These are phyloP conservation scores for Erythrophleum ivorense DNA, from an alignment of 331 rosid genomes.

Conservation along the genomic window DNA sequence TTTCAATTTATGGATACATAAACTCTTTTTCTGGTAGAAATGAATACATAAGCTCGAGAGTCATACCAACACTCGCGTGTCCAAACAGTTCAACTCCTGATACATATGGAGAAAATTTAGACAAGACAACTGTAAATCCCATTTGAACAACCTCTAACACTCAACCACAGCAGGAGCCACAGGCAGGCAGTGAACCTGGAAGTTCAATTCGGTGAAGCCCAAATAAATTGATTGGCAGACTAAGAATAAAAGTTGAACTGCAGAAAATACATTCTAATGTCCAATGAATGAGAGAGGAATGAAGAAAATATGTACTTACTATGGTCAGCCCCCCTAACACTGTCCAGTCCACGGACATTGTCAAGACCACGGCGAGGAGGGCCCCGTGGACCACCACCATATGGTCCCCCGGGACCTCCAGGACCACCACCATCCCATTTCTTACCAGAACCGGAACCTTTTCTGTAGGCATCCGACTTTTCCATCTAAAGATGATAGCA, in stretches of 20 bases:
- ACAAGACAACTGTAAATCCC: slow-evolving; percentile 9
- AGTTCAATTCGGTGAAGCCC: slow-evolving; percentile 33
- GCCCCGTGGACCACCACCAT: slow-evolving; percentile 86
- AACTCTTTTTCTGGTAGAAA: background rate
- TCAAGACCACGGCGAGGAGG: slow-evolving; percentile 93
- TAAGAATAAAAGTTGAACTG: background rate
- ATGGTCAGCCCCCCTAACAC: slow-evolving; percentile 69
- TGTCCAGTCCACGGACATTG: slow-evolving; percentile 85
- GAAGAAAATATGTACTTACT: slow-evolving; percentile 60
- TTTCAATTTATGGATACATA: slow-evolving; percentile 17
- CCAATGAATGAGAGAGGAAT: background rate
- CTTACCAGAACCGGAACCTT: slow-evolving; percentile 75
- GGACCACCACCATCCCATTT: slow-evolving; percentile 92
- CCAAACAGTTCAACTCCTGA: slow-evolving; percentile 29
- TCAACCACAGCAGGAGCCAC: slow-evolving; percentile 99
- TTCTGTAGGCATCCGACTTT: slow-evolving; percentile 87
- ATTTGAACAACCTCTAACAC: background rate
- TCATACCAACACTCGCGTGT: slow-evolving; percentile 8
- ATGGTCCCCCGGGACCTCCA: slow-evolving; percentile 85
- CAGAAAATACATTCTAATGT: background rate
- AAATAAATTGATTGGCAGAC: slow-evolving; percentile 10
- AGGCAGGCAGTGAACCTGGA: slow-evolving; percentile 88
- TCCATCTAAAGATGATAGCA: slow-evolving; percentile 64
- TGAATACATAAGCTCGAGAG: background rate
- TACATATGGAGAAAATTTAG: slow-evolving; percentile 6